Evolutionary conservation across 257 asterid species (phyloP), one percentile per base, ranked within the genome.

Genomic region (Leptodermis oblonga): DNA sequence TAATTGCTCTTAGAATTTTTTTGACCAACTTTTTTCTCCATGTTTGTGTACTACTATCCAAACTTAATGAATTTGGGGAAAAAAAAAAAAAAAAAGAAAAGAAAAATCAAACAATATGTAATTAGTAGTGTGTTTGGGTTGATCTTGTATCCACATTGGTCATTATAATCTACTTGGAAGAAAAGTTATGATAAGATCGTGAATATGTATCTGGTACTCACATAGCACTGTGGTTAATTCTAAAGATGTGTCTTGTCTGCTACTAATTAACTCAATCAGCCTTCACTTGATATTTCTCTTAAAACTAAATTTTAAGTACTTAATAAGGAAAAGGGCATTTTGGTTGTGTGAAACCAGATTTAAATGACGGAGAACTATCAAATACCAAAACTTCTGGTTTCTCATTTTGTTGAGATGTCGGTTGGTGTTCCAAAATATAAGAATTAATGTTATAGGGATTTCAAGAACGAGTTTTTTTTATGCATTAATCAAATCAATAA

Each of bases 1-100:
- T 33, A 45, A 69, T 52, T 76, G 23, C 62, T 76, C 42, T 43
- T 18, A 15, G 37, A 66, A 55, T 31, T 68, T 69, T 0, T 30
- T 10, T 64, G 15, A 64, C 41, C n/a, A 64, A 18, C 23, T 22
- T 33, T 33, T 33, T 10, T 6, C 15, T 58, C 55, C 23, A 0
- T 64, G 52, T 25, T 25, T 42, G 69, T 64, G 55, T 42, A 22
- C 53, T 34, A 63, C 15, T 4, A 63, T 41, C 6, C 23, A 23
- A 26, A 63, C 53, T 41, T 12, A 33, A 25, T 22, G 59, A 52
- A 52, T 43, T 25, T 52, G 28, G 23, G 20, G 14, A 15, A 46
- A 46, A 17, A 13, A 15, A 12, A 46, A 46, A 12, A 12, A 15
- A 5, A 5, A 46, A 46, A 1, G 3, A 46, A 46, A 17, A 46